phyloP scores from a whole-genome alignment of 2,329 filamentous ascomycete genomes.

The Chalaropsis thielavioides region DNA sequence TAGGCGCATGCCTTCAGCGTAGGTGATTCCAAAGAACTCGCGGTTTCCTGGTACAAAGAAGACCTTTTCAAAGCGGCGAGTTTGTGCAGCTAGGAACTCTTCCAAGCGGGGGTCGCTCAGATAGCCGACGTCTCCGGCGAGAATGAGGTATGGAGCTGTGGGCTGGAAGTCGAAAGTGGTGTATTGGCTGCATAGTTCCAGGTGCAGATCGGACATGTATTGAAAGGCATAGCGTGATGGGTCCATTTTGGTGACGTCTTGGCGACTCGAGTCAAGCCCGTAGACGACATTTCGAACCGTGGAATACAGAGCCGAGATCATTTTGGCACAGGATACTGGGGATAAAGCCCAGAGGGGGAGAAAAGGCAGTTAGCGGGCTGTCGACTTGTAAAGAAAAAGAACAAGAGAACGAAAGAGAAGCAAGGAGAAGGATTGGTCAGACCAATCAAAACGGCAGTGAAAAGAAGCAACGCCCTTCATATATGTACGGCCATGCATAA shows the following conservation, averaged over 20 bases:
- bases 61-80: conserved; percentile 30
- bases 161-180: conserved; percentile 28
- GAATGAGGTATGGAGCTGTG: conserved; percentile 30
- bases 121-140: conserved; percentile 37
- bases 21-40: conserved; percentile 36
- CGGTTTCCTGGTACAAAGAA: conserved; percentile 40
- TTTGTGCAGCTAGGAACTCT: conserved; percentile 30
- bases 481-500: neutral
- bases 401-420: neutral
- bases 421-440: neutral
- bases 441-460: neutral
- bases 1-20: conserved; percentile 26
- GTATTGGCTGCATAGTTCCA: conserved; percentile 34
- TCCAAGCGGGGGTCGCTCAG: conserved; percentile 23
- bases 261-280: neutral
- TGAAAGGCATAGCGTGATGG: conserved; percentile 12
- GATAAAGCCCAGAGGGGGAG: neutral
- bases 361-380: neutral
- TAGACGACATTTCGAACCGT: neutral
- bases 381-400: neutral
- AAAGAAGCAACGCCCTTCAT: neutral
- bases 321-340: neutral
- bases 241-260: conserved; percentile 7
- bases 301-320: conserved; percentile 1
- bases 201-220: conserved; percentile 35